Conservation (phyloP, 148 eudicot genomes). For the Pharnaceum exiguum region DNA sequence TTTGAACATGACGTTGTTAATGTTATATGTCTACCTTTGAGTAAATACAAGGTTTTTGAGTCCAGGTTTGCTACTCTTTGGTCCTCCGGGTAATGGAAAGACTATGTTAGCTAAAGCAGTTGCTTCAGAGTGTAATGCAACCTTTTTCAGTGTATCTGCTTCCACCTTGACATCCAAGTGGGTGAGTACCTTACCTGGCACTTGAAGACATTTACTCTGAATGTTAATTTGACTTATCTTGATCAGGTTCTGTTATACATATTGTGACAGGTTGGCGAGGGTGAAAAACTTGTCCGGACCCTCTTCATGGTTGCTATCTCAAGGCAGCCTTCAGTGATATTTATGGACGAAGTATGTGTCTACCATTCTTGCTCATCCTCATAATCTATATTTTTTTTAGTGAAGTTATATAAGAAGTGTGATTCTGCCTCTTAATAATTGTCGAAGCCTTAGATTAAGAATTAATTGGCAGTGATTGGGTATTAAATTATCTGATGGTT, state of each 20-base stretch:
- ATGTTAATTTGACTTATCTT: conserved; percentile 14
- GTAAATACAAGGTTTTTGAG: conserved; percentile 10
- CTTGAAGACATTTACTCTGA: neutral
- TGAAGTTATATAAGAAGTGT: no score
- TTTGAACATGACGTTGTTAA: neutral
- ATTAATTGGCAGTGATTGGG: no score
- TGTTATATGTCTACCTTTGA: neutral
- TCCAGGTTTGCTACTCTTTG: conserved; percentile 91
- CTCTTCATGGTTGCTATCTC: conserved; percentile 87
- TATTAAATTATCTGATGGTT: no score
- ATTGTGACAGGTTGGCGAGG: conserved; percentile 85
- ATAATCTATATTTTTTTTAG: no score
- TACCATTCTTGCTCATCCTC: neutral
- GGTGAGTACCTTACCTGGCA: conserved; percentile 36
- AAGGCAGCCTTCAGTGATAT: conserved; percentile 93
- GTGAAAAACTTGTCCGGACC: conserved; percentile 95
- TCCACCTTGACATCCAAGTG: conserved; percentile 95
- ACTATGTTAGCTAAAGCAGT: conserved; percentile 99
- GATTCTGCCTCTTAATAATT: no score
- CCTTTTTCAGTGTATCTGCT: conserved; percentile 92
- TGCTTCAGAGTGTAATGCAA: conserved; percentile 95
- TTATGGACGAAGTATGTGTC: conserved; percentile 84
- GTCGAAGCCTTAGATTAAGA: no score
- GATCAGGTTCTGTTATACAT: neutral
- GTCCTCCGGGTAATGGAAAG: conserved; percentile 99